A percentile compares a stretch with the other conserved stretches of the same genome.
Conservation (phyloP, 129 eudicot species). For the Arctium minus region DNA sequence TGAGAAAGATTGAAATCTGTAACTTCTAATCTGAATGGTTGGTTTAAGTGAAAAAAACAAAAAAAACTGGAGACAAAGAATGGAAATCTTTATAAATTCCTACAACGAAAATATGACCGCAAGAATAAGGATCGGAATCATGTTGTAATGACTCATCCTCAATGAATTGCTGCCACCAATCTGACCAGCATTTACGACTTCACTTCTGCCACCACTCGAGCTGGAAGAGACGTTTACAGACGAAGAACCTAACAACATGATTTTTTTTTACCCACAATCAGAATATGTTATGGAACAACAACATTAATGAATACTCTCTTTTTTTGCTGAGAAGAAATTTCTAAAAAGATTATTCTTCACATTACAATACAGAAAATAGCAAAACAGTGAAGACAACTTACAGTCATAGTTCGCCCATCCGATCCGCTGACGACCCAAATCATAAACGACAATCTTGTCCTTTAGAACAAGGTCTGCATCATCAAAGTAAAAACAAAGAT, state of each 20-base stretch:
- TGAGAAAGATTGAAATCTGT: background rate
- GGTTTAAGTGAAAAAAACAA: background rate
- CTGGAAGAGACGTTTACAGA: constrained; percentile 75
- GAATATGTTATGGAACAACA: background rate
- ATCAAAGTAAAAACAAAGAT: background rate
- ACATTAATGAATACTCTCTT: no score
- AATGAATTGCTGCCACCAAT: constrained; percentile 40
- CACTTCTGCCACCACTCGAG: constrained; percentile 52
- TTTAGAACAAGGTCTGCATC: constrained; percentile 82
- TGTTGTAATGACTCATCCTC: constrained; percentile 12
- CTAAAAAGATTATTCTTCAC: background rate
- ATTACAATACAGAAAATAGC: background rate
- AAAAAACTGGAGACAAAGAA: background rate
- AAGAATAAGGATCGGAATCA: constrained; percentile 28
- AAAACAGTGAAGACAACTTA: constrained; percentile 33
- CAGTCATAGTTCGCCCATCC: constrained; percentile 96
- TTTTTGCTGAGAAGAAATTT: background rate
- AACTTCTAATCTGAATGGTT: background rate
- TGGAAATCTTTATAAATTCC: background rate
- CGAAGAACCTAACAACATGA: constrained; percentile 49
- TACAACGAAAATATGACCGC: constrained; percentile 23
- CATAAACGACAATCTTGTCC: constrained; percentile 83
- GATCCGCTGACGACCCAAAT: constrained; percentile 79
- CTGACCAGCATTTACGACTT: constrained; percentile 73
- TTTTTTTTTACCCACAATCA: background rate